Base-by-base conservation (phyloP, 495 filamentous ascomycete species). In the Neurospora sp. region DNA sequence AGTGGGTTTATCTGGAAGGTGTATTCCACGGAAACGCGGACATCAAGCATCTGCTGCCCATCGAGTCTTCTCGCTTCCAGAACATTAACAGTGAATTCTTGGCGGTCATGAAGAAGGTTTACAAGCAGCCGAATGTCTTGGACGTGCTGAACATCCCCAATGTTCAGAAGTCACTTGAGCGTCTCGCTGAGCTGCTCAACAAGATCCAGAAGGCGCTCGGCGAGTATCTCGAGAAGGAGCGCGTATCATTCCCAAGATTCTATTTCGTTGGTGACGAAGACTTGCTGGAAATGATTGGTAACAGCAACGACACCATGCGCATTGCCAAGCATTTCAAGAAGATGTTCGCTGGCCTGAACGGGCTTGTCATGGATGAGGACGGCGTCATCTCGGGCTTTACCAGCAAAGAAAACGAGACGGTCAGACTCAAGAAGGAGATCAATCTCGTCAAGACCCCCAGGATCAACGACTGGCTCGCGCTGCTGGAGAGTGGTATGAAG, bases 211-310 rank as follows among this genome's bases (percentile, higher is more conserved):
- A 99, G 82, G 96, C 96, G 4, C 89, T 99, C 16, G 96, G 96
- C 78, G 96, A 99, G 84, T 99, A 99, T 76, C 90, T 99, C 68
- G 96, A 99, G 82, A 93, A 95, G 72, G 96, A 99, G 84, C 88
- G 96, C 78, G 90, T 97, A 4, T 96, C 96, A 3, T 99, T 99
- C 84, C 96, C 96, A 68, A 89, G 96, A 40, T 99, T 99, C 84
- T 99, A 99, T 81, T 99, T 99, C 78, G 96, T 99, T 71, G 96
- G 96, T 80, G 96, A 99, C 76, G 96, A 99, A 81, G 96, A 99
- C 81, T 84, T 99, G 72, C 86, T 99, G n/a, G 96, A 99, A 81
- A 99, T 99, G 81, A 99, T 99, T 70, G 96, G 96, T 79, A 99
- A 99, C 81, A 97, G 94, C 82, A 98, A 97, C 76, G 96, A 99